Percentiles rank a stretch among this genome's conserved stretches.
These are phyloP conservation scores for Aspergillus ochraceoroseus DNA, from an alignment of 2,329 filamentous ascomycete genomes.

Conservation along the genomic window DNA sequence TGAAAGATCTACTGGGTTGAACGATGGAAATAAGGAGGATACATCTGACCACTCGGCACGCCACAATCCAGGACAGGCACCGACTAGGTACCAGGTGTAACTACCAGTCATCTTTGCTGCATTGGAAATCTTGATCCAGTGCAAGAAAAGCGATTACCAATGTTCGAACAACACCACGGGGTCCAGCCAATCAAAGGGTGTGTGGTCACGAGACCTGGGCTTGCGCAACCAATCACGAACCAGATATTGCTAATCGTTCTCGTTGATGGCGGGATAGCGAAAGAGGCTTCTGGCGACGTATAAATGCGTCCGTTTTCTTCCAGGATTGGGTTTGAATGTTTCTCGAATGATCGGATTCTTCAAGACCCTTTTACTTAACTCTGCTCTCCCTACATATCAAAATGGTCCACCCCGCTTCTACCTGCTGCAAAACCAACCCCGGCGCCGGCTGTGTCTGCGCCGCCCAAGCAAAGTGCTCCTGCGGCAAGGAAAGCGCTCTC, in stretches of 20 bases:
- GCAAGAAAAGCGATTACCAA: conserved; percentile 11
- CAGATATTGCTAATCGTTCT: conserved; percentile 10
- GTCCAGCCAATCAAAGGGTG: conserved; percentile 4
- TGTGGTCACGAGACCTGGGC: neutral
- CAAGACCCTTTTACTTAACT: too few relatives aligned
- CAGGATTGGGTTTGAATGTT: neutral
- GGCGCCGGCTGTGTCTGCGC: conserved; percentile 54
- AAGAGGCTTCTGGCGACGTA: neutral
- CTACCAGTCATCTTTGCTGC: too few relatives aligned
- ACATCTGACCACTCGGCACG: too few relatives aligned
- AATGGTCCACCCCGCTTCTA: conserved; percentile 47
- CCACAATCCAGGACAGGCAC: too few relatives aligned
- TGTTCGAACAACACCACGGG: neutral
- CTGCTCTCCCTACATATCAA: too few relatives aligned
- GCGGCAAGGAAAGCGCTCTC: conserved; percentile 80
- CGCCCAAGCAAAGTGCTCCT: conserved; percentile 68
- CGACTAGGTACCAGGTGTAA: too few relatives aligned
- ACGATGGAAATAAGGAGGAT: too few relatives aligned
- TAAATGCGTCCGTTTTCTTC: conserved; percentile 4
- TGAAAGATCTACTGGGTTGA: too few relatives aligned
- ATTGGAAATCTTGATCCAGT: conserved; percentile 4
- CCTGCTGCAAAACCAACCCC: conserved; percentile 57
- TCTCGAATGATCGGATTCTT: too few relatives aligned
- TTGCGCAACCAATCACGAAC: conserved; percentile 9
- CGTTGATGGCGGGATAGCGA: conserved; percentile 3